Evolutionary conservation across 306 rosid genomes (phyloP).

Genomic region (Acacia acuminata): DNA sequence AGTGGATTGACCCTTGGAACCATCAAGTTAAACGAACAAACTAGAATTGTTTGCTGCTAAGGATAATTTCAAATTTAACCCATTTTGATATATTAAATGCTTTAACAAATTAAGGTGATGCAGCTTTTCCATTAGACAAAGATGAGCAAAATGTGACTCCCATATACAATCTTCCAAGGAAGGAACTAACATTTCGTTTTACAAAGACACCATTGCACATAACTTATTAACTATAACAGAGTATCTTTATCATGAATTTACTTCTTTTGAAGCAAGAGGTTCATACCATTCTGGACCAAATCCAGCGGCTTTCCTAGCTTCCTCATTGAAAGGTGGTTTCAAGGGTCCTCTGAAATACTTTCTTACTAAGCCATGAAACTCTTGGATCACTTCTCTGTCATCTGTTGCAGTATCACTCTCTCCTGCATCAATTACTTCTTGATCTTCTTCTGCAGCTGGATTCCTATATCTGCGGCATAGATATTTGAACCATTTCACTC

Average conservation of each 20-base stretch:
- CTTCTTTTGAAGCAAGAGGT: constrained; percentile 75
- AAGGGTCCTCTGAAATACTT: constrained; percentile 73
- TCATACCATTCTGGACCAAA: constrained; percentile 88
- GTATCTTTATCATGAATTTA: constrained; percentile 16
- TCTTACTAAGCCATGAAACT: constrained; percentile 76
- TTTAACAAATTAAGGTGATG: neutral
- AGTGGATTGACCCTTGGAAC: neutral
- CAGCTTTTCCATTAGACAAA: neutral
- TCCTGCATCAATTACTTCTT: constrained; percentile 24
- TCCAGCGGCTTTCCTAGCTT: constrained; percentile 79
- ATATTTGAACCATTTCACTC: constrained; percentile 82
- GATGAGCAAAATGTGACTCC: neutral
- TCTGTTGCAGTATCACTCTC: constrained; percentile 26
- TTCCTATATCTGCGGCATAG: constrained; percentile 50
- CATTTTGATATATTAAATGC: neutral
- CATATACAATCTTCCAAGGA: neutral
- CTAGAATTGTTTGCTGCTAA: neutral
- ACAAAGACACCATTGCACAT: neutral
- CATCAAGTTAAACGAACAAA: neutral
- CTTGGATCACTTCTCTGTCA: constrained; percentile 47
- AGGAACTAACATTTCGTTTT: neutral
- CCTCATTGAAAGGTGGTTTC: constrained; percentile 90
- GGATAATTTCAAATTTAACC: neutral
- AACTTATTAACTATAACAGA: neutral
- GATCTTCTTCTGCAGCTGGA: constrained; percentile 16